Base-by-base conservation (phyloP, 306 rosid species). In the Pterocarpus santalinus region DNA sequence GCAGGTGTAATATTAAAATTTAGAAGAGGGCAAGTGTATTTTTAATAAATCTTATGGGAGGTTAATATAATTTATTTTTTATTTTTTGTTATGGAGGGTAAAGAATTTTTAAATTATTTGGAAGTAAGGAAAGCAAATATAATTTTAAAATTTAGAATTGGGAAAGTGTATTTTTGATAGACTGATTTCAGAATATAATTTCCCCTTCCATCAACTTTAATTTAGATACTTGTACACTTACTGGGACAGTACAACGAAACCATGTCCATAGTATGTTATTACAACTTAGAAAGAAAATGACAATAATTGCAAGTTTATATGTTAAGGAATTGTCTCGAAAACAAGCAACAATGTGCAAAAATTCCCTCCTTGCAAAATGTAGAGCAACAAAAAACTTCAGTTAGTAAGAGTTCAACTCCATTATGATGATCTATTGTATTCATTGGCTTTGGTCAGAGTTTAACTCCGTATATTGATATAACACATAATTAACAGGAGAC, bases 401-500 rank as follows among this genome's bases (percentile, higher is more conserved):
- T 35, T 8, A 16, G 28, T 35, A 69, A 22, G 16, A 60, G 68
- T n/a, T 68, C 38, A 13, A 52, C 49, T 73, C 44, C 35, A 41
- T 66, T 58, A 79, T 51, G 28, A 22, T 22, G 28, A 65, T 39
- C 51, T 10, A 44, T 41, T 67, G 53, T 76, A 57, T 35, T 43
- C n/a, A 22, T 32, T 77, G 36, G 36, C 9, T 38, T 41, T 49
- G 39, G 64, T 73, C 65, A 58, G 67, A 32, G 68, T 70, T 61
- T 49, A 49, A 49, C 55, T 10, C 55, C 70, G 57, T 69, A 9
- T 7, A 53, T 68, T 65, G 52, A 81, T 22, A 61, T 56, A 63
- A 80, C 83, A 41, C 35, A 79, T 78, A 82, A 80, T 91, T 64
- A 62, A 81, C 97, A 96, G 99, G 99, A 56, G 99, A 96, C 77